Conservation (phyloP, 306 rosid genomes). For the Delonix regia region DNA sequence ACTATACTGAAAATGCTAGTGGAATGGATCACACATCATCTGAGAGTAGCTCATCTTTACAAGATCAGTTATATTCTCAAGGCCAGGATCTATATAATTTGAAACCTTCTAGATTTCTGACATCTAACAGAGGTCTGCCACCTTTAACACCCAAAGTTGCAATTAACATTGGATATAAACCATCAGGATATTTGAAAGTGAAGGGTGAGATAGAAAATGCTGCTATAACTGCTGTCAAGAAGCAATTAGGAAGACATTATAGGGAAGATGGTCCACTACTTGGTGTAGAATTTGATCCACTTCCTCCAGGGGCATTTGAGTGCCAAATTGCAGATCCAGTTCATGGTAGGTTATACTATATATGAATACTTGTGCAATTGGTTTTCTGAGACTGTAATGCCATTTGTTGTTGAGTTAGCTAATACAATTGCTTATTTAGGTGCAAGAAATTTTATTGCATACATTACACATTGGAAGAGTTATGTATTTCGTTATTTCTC, state of each 20-base stretch:
- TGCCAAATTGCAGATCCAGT: conserved; percentile 56
- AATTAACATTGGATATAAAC: conserved; percentile 64
- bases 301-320: conserved; percentile 98
- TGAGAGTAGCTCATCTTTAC: conserved; percentile 84
- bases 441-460: conserved; percentile 10
- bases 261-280: conserved; percentile 87
- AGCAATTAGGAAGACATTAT: conserved; percentile 82
- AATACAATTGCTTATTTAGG: not conserved
- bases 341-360: conserved; percentile 57
- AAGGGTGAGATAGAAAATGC: conserved; percentile 97
- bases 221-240: conserved; percentile 94
- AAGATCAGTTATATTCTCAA: conserved; percentile 64
- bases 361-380: conserved; percentile 22
- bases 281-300: conserved; percentile 80
- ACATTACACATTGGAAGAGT: conserved; percentile 7
- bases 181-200: conserved; percentile 95
- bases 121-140: conserved; percentile 59
- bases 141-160: conserved; percentile 61
- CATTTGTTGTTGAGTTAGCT: conserved; percentile 10
- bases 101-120: conserved; percentile 66
- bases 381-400: conserved; percentile 22
- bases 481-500: conserved; percentile 6
- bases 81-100: conserved; percentile 64
- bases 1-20: conserved; percentile 53
- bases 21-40: conserved; percentile 80